Conservation (phyloP, 106 monocot genomes). For the Alisma plantagoaquatica region DNA sequence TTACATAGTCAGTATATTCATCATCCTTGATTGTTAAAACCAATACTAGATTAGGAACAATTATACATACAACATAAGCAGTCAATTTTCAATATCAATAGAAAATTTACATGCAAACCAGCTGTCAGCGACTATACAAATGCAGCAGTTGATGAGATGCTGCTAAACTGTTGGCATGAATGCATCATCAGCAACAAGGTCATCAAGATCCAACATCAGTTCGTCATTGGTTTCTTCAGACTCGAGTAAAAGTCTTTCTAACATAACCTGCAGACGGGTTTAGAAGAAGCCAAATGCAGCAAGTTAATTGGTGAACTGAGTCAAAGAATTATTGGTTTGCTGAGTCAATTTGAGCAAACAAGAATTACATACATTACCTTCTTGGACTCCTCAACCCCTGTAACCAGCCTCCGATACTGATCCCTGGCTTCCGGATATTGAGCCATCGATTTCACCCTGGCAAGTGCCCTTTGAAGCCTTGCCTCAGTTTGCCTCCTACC, state of each 20-base stretch:
- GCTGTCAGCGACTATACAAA: no score
- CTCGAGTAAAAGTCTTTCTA: conserved; percentile 31
- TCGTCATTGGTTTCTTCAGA: conserved; percentile 31
- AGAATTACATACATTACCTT: conserved; percentile 21
- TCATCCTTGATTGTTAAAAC: no score
- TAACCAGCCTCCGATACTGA: conserved; percentile 73
- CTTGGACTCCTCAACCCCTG: conserved; percentile 54
- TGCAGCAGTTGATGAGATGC: no score
- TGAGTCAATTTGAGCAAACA: background rate
- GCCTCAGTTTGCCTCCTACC: conserved; percentile 85
- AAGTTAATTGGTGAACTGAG: background rate
- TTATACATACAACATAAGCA: no score
- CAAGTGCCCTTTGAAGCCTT: conserved; percentile 77
- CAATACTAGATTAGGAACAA: no score
- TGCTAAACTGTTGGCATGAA: no score
- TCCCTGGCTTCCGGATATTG: conserved; percentile 97
- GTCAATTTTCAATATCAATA: no score
- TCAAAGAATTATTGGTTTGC: background rate
- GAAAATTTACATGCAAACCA: no score
- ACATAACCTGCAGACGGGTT: conserved; percentile 22
- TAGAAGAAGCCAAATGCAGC: background rate
- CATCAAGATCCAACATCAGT: conserved; percentile 62
- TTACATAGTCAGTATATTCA: no score
- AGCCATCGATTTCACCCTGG: conserved; percentile 94
- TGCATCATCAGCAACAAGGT: conserved; percentile 40